These are phyloP conservation scores for Penicilliopsis zonata DNA, from an alignment of 495 filamentous ascomycete species.

Conservation along the genomic window DNA sequence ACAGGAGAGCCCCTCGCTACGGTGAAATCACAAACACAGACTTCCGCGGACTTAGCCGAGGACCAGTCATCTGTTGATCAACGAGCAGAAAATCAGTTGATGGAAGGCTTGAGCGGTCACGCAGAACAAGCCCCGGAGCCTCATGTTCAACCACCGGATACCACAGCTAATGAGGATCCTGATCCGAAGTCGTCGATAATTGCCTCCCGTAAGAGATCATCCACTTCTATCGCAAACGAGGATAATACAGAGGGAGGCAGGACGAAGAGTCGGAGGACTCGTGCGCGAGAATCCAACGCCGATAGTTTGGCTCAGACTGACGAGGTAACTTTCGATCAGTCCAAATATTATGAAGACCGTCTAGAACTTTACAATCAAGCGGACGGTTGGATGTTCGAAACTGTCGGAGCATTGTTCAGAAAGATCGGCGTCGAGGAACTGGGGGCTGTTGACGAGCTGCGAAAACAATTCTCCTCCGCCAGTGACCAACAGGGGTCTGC, in stretches of 20 bases:
- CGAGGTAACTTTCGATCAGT: conserved; percentile 45
- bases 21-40: conserved; percentile 6
- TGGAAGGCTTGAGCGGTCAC: conserved; percentile 27
- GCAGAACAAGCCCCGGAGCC: conserved; percentile 13
- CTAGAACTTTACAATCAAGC: conserved; percentile 54
- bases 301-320: conserved; percentile 40
- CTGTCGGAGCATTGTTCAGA: conserved; percentile 50
- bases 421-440: conserved; percentile 50
- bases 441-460: conserved; percentile 29
- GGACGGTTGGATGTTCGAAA: conserved; percentile 66
- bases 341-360: conserved; percentile 60
- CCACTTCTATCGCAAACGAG: conserved; percentile 34
- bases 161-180: conserved; percentile 13
- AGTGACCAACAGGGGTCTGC: conserved; percentile 9
- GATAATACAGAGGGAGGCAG: conserved; percentile 46
- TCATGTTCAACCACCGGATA: conserved; percentile 10
- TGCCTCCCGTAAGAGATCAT: conserved; percentile 35
- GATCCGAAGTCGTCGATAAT: conserved; percentile 18
- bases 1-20: conserved; percentile 1
- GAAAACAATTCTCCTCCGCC: conserved; percentile 10
- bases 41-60: conserved; percentile 15
- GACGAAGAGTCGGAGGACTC: conserved; percentile 71
- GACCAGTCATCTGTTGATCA: conserved; percentile 31
- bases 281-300: conserved; percentile 59
- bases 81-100: conserved; percentile 29